Base-by-base conservation (phyloP, 768 basidiomycete species). In the Hortiboletus flavorubellus region DNA sequence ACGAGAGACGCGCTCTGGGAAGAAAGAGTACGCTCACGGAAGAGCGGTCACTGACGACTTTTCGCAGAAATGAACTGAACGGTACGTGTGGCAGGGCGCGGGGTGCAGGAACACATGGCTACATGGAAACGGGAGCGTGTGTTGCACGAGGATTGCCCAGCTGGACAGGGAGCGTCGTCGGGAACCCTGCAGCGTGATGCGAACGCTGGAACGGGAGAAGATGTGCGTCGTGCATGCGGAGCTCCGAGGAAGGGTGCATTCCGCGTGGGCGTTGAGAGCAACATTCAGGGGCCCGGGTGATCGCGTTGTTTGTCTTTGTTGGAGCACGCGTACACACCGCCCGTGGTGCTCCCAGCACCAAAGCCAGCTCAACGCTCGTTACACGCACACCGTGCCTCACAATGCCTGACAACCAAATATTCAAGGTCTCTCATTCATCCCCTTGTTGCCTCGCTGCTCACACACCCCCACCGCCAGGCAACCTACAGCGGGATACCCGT, bases 401-500 rank as follows among this genome's bases (percentile, higher is more conserved):
- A 30, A 91, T 91, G 90, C 87, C 90, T 21, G 89, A 91, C 62
- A 80, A 81, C 47, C 89, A 91, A 69, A 93, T 93, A 68, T 93
- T 93, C 80, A 93, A 93, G 85, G 91, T 86, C 60, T n/a, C 23
- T 14, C 42, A 4, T 18, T 12, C 29, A 3, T 56, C 43, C 23
- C 35, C 44, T 46, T 11, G 0, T 37, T 37, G 8, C 21, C 46
- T 23, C 12, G 11, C 23, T 46, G 12, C 46, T 37, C 52, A 64
- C 30, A 21, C 15, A 2, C 48, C 10, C 46, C 46, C 48, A 56
- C 51, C 61, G 49, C 35, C 68, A 93, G 91, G 91, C 91, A 56
- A 93, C 91, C 21, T 93, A 93, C 71, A 93, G 92, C 73, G 92
- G 91, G 42, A 92, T 93, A 61, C 91, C 91, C 60, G 91, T 93